A percentile compares a stretch with the other conserved stretches of the same genome.
These are phyloP conservation scores for Apiosordaria backusii DNA, from an alignment of 495 filamentous ascomycete species.

Conservation along the genomic window DNA sequence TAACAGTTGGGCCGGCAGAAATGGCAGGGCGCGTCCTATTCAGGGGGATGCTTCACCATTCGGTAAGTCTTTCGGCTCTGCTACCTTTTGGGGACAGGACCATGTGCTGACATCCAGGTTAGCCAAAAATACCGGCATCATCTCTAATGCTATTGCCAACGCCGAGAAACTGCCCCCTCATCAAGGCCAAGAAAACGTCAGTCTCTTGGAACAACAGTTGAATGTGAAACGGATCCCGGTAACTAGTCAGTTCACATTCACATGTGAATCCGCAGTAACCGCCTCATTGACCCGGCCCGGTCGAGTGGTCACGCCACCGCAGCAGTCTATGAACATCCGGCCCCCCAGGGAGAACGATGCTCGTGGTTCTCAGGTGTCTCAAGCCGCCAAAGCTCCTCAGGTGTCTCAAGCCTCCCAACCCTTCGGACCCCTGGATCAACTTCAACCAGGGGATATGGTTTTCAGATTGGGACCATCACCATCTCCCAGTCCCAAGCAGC, in stretches of 20 bases:
- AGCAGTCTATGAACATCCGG: slow-evolving; percentile 9
- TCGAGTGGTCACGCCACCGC: slow-evolving; percentile 12
- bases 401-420: slow-evolving; percentile 4
- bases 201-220: slow-evolving; percentile 67
- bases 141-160: slow-evolving; percentile 83
- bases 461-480: slow-evolving; percentile 13
- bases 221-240: slow-evolving; percentile 56
- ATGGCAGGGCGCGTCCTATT: slow-evolving; percentile 40
- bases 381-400: slow-evolving; percentile 10
- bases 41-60: slow-evolving; percentile 37
- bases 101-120: slow-evolving; percentile 8
- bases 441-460: slow-evolving; percentile 13
- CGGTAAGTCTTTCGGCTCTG: slow-evolving; percentile 35
- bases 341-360: slow-evolving; percentile 21
- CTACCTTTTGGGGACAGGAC: neutral
- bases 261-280: slow-evolving; percentile 61
- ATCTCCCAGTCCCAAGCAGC: slow-evolving; percentile 14
- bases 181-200: slow-evolving; percentile 67
- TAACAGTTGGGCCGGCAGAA: slow-evolving; percentile 50
- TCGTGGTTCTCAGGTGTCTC: slow-evolving; percentile 12
- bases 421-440: too few species aligned
- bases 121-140: slow-evolving; percentile 68
- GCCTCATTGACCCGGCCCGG: slow-evolving; percentile 48
- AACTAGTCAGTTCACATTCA: slow-evolving; percentile 89
- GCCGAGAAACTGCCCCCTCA: slow-evolving; percentile 66